Base-by-base conservation (phyloP, 805 yeast species). In the Saturnispora silvae region DNA sequence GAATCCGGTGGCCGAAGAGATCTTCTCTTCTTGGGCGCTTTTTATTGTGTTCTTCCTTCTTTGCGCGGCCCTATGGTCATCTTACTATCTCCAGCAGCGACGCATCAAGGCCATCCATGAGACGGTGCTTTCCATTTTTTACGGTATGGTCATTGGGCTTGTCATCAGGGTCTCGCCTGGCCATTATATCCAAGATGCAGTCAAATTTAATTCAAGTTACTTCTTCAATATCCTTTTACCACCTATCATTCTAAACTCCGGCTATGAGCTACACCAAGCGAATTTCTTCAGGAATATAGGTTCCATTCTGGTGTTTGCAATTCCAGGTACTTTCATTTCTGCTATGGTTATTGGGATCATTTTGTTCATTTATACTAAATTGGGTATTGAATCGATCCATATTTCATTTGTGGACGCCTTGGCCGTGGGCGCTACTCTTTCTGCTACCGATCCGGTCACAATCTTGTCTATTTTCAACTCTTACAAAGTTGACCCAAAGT, bases 371-470 rank as follows among this genome's bases (percentile, higher is more conserved):
- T 92, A 96, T 94, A 84, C 98, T 0, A 73, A 84, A 5, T 56
- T 92, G 49, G 97, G 98, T 1, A 60, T 94, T 16, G 99, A 92
- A 53, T 84, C 89, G 29, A 74, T 92, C 28, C 64, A 77, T 44
- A 75, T 92, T 38, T 89, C 95, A 35, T 86, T 89, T 61, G 95
- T 92, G n/a, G 96, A 89, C 57, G 96, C 97, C 0, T 67, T 92
- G 39, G 89, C 96, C 0, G 95, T 92, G 14, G 99, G 98, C 18
- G 98, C 99, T 3, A 89, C 98, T 0, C 69, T 92, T 31, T 84
- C 95, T 3, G 99, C 99, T 16, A 92, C 99, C 2, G 99, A 92
- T 58, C 99, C 99, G 1, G 96, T 92, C 22, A 92, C 99, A 1
- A 89, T 92, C 51, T 63, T 92, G 48, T 86, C 97, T 11, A 92